phyloP scores from a whole-genome alignment of 2,329 filamentous ascomycete species.

The Aspergillus melleus region DNA sequence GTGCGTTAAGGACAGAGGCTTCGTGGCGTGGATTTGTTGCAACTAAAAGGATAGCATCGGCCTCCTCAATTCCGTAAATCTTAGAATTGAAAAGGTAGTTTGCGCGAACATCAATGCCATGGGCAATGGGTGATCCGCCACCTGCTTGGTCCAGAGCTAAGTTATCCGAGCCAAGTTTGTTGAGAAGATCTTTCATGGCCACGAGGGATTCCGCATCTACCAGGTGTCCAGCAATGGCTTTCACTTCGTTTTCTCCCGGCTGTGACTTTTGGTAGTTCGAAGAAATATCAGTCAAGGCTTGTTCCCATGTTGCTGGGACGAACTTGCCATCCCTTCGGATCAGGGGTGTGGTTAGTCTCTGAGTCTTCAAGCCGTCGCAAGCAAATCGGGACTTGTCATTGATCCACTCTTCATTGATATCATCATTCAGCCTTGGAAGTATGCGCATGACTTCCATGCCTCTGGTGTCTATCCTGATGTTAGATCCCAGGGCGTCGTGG shows the following conservation, averaged over 20 bases:
- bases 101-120: constrained; percentile 88
- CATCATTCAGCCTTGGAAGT: constrained; percentile 88
- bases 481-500: constrained; percentile 86
- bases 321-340: constrained; percentile 89
- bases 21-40: constrained; percentile 96
- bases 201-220: constrained; percentile 91
- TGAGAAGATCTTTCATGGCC: constrained; percentile 94
- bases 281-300: constrained; percentile 84
- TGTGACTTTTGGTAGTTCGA: constrained; percentile 76
- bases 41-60: constrained; percentile 86
- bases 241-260: constrained; percentile 91
- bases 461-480: constrained; percentile 89
- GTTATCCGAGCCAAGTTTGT: constrained; percentile 95
- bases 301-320: constrained; percentile 90
- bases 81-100: constrained; percentile 97
- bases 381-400: constrained; percentile 98
- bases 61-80: constrained; percentile 91
- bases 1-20: constrained; percentile 90
- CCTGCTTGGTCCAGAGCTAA: constrained; percentile 86
- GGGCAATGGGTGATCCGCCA: constrained; percentile 79
- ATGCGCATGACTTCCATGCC: constrained; percentile 96
- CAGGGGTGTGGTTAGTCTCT: constrained; percentile 88
- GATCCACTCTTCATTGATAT: constrained; percentile 99
- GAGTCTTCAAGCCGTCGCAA: constrained; percentile 93
- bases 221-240: constrained; percentile 87